Conservation (phyloP, 2,329 filamentous ascomycete species). For the Diaporthe nobilis region DNA sequence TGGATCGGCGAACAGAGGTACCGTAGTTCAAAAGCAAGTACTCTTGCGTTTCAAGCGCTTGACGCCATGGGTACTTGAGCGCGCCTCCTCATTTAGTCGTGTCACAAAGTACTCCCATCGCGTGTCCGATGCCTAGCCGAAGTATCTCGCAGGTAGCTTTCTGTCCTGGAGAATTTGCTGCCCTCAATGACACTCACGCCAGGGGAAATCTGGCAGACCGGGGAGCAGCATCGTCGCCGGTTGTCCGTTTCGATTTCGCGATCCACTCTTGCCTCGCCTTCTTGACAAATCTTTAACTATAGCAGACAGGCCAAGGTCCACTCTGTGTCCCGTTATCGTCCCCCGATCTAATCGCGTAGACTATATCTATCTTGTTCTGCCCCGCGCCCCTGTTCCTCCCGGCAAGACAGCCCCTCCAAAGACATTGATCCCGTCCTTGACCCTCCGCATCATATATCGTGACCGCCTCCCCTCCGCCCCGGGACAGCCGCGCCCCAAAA, state of each 20-base stretch:
- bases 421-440: background rate
- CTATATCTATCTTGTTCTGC: conserved; percentile 4
- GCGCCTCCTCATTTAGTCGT: background rate
- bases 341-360: background rate
- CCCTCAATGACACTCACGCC: background rate
- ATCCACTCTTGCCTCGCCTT: conserved; percentile 19
- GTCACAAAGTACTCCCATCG: background rate
- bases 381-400: background rate
- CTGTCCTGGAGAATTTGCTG: conserved; percentile 4
- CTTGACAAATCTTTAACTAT: conserved; percentile 23
- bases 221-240: conserved; percentile 2
- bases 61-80: background rate
- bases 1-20: conserved; percentile 33
- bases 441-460: background rate
- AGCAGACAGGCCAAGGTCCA: conserved; percentile 9
- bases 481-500: conserved; percentile 2
- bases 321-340: background rate
- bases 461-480: background rate
- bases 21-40: background rate
- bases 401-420: conserved; percentile 16
- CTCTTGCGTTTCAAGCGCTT: background rate
- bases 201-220: background rate
- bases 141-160: background rate
- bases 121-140: no score
- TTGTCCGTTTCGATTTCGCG: conserved; percentile 15